Base-by-base conservation (phyloP, 441 rosid species). In the Mallotus japonicus region DNA sequence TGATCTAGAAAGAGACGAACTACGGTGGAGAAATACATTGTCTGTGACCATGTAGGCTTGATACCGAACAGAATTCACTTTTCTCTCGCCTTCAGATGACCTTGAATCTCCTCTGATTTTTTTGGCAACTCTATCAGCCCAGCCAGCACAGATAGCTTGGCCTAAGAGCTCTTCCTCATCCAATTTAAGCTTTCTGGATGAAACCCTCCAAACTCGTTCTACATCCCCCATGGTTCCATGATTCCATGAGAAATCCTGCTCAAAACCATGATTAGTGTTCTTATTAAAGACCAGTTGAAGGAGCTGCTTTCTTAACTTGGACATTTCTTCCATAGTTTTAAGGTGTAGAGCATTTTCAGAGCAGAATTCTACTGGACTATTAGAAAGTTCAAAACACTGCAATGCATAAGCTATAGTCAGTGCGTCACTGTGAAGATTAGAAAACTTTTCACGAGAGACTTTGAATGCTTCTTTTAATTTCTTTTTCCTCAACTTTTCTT, bases 61-160 rank as follows among this genome's bases (percentile, higher is more conserved):
- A 80, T 92, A 95, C 44, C 85, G 80, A 14, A 81, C 82, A 6
- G 92, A 81, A 73, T 58, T 80, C 5, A 81, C 86, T 75, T 83
- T 90, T 71, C 87, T 75, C 47, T 84, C 84, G 63, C 73, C 85
- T 62, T 80, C 87, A 13, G 75, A 77, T 46, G 75, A 65, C 61
- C 65, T 74, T n/a, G 82, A 74, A 67, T 73, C 75, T 19, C 73
- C 79, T 78, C 89, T 79, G 44, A 81, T 54, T 54, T 88, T 82
- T 80, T 82, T 88, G 28, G 99, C 97, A 74, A 95, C 94, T 80
- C 97, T 89, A 76, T 95, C 97, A n/a, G 88, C 97, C 99, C 97
- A 95, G 50, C 97, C 99, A 22, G 97, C 97, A 55, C 93, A 90
- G 63, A 95, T 86, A 71, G 95, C 97, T 83, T 85, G 86, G 42